A percentile compares a stretch with the other conserved stretches of the same genome.
Conservation (phyloP, 306 rosid species). For the Lathyrus aphaca region DNA sequence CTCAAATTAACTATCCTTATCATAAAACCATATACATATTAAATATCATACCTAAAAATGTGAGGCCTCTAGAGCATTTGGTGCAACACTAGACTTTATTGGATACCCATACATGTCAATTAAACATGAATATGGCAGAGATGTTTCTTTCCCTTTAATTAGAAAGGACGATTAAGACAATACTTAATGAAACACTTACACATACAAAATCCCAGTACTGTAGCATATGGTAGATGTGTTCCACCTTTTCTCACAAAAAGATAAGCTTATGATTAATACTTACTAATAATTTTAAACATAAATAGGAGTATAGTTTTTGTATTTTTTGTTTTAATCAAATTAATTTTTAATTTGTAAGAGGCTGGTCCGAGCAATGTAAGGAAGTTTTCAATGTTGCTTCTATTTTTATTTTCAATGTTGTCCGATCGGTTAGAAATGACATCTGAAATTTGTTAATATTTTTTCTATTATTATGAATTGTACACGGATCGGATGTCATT, state of each 20-base stretch:
- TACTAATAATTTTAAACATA: not conserved
- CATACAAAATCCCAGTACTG: slow-evolving; percentile 31
- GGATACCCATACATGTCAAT: slow-evolving; percentile 11
- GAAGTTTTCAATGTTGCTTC: no score
- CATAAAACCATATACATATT: not conserved
- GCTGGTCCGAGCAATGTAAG: no score
- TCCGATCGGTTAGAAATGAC: no score
- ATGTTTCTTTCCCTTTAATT: slow-evolving; percentile 25
- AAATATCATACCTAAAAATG: not conserved
- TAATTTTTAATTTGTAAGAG: no score
- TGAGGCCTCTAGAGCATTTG: slow-evolving; percentile 7
- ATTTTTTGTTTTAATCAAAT: no score
- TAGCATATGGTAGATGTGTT: slow-evolving; percentile 25
- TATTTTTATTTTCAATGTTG: no score
- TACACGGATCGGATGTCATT: no score
- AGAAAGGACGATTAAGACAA: slow-evolving; percentile 38
- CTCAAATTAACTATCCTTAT: no score
- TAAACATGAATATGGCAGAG: slow-evolving; percentile 35
- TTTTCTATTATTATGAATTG: no score
- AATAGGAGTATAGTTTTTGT: no score
- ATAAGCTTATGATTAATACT: not conserved
- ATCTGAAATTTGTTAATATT: no score
- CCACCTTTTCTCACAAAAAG: not conserved
- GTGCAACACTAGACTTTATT: not conserved
- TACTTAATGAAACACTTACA: slow-evolving; percentile 12